Evolutionary conservation across 2,329 filamentous ascomycete genomes (phyloP).

Genomic region (Aureobasidium sp.): DNA sequence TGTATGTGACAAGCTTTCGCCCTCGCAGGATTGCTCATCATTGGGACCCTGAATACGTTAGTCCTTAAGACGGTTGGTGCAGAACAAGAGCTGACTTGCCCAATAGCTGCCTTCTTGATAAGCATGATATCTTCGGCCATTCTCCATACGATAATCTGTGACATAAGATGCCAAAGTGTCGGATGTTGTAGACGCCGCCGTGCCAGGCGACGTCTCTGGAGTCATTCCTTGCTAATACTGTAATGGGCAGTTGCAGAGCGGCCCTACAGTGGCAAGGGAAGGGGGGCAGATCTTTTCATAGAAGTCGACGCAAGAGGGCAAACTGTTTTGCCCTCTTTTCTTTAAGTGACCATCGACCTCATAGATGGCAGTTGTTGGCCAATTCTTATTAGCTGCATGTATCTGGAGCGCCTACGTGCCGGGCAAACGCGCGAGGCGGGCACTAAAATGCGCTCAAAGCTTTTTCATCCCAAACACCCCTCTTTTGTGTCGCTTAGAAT

Average conservation of each 20-base stretch:
- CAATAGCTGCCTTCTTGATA: conserved; percentile 27
- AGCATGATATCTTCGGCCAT: conserved; percentile 32
- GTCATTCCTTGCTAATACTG: not conserved
- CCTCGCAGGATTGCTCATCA: conserved; percentile 37
- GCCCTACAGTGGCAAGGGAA: not conserved
- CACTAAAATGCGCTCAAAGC: conserved; percentile 3
- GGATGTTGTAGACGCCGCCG: conserved; percentile 1
- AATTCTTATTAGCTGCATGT: conserved; percentile 14
- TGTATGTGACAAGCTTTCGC: conserved; percentile 40
- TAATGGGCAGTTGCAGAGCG: not conserved
- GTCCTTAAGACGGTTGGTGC: not conserved
- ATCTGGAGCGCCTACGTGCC: conserved; percentile 1
- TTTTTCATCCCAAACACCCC: not conserved
- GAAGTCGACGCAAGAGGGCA: not conserved
- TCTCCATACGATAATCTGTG: conserved; percentile 25
- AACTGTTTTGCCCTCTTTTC: not conserved
- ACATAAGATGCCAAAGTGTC: conserved; percentile 17
- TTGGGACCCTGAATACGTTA: conserved; percentile 31
- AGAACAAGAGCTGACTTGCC: conserved; percentile 19
- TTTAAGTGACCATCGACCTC: not conserved
- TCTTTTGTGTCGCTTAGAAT: not conserved
- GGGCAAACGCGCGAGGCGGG: conserved; percentile 8
- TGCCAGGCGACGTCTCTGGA: not conserved
- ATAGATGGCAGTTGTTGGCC: conserved; percentile 4
- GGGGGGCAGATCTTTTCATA: not conserved